Evolutionary conservation across 345 rosid genomes (phyloP).

Genomic region (Eucalyptus cloeziana): DNA sequence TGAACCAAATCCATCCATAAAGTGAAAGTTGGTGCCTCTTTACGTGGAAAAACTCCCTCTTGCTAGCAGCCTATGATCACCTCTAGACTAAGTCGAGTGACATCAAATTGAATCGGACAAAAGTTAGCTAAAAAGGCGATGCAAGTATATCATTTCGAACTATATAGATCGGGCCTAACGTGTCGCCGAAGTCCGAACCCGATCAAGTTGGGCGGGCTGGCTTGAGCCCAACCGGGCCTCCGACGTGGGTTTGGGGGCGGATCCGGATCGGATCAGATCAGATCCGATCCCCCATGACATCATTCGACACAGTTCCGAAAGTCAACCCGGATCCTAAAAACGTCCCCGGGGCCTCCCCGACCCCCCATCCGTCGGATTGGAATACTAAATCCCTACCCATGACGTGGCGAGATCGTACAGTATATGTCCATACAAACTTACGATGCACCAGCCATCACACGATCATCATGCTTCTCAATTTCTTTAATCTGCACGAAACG

Average conservation of each 20-base stretch:
- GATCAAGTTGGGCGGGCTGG: not conserved
- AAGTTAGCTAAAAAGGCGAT: not conserved
- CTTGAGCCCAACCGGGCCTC: not conserved
- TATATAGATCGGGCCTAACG: accelerated
- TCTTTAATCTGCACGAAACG: not conserved
- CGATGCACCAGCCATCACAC: not conserved
- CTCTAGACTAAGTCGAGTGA: not conserved
- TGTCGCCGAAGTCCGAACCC: not conserved
- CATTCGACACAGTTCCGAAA: not conserved
- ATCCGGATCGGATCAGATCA: not conserved
- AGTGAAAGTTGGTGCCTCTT: not conserved
- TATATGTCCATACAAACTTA: not conserved
- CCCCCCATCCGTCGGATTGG: not conserved
- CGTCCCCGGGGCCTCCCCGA: not conserved
- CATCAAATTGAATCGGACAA: not conserved
- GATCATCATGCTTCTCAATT: not conserved
- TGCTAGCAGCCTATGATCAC: not conserved
- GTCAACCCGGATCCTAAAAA: not conserved
- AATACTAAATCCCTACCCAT: not conserved
- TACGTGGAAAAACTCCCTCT: not conserved
- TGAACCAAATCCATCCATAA: not conserved
- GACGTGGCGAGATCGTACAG: not conserved
- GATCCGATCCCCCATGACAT: not conserved
- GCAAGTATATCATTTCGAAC: not conserved
- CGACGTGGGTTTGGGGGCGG: not conserved